Evolutionary conservation across 352 stramenopile genomes (phyloP), one percentile per base, ranked within the genome.

Genomic region (Pythium aquatile): DNA sequence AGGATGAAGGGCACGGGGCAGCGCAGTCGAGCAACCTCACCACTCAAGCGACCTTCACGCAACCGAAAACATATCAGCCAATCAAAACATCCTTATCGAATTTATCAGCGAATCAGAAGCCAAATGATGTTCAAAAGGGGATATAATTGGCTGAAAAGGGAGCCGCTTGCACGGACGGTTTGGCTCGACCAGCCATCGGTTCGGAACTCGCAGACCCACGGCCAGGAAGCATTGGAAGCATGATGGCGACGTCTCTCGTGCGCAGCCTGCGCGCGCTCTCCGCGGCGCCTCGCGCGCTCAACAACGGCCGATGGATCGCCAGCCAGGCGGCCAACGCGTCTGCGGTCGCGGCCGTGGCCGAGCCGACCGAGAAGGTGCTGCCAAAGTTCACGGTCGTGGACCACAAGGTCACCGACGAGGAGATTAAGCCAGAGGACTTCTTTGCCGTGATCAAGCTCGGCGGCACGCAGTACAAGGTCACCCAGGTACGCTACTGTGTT

Each of bases 401-500:
- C 62, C 85, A 94, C 77, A 79, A 78, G n/a, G 81, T 91, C 53
- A 87, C 79, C 7, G 74, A 81, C 9, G 80, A 86, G 42, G 62
- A 76, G 46, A 84, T 91, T 60, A 77, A 79, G 42, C 78, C 82
- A 5, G 77, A 87, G 47, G 85, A 92, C 63, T 89, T 88, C 66
- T 95, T 95, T 65, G 86, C 86, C 13, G 81, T 95, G 29, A 71
- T 95, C 59, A 95, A 95, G 74, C 76, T 95, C 39, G 83, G 71
- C 32, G 84, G 82, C 24, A 95, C 84, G 54, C 86, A 95, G 72
- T 95, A 93, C 76, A 95, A 95, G 73, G 84, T 95, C 61, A 87
- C 84, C 30, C 75, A 93, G 76, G 79, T 87, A 59, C 5, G 61
- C 55, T 35, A 24, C 20, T 24, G 16, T 16, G 39, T 49, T 52